Conservation (phyloP, 2,329 filamentous ascomycete species). For the Colletotrichum navitas region DNA sequence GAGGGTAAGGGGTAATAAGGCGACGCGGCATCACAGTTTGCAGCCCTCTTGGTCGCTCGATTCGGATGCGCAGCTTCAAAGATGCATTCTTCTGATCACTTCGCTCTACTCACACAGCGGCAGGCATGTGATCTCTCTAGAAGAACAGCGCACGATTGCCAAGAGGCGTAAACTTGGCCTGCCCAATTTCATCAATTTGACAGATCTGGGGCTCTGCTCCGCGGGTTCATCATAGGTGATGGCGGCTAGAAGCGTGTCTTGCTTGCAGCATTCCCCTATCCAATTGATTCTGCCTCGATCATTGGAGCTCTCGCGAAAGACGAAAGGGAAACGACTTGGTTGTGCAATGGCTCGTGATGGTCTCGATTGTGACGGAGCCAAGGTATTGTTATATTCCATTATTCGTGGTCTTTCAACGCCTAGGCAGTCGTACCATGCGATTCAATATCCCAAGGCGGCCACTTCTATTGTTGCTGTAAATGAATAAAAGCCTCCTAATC, state of each 20-base stretch:
- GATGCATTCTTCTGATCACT: neutral
- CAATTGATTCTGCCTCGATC: neutral
- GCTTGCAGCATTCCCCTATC: no score
- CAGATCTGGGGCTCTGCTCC: neutral
- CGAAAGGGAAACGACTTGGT: neutral
- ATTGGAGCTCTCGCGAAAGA: neutral
- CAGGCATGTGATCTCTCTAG: neutral
- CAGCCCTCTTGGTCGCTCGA: neutral
- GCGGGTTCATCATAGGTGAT: neutral
- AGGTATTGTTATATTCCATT: neutral
- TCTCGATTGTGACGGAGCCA: neutral
- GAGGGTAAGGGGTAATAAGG: no score
- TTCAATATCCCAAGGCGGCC: neutral
- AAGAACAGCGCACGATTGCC: neutral
- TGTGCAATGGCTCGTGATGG: neutral
- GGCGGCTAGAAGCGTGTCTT: neutral
- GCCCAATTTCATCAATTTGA: neutral
- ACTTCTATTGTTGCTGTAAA: slow-evolving; percentile 11
- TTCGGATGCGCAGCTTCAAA: neutral
- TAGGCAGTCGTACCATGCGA: neutral
- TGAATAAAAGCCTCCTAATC: neutral
- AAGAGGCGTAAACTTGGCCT: slow-evolving; percentile 2
- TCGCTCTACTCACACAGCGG: neutral
- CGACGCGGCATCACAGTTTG: neutral
- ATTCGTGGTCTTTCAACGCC: neutral